Evolutionary conservation across 306 rosid species (phyloP).

Genomic region (Quercus ilex): DNA sequence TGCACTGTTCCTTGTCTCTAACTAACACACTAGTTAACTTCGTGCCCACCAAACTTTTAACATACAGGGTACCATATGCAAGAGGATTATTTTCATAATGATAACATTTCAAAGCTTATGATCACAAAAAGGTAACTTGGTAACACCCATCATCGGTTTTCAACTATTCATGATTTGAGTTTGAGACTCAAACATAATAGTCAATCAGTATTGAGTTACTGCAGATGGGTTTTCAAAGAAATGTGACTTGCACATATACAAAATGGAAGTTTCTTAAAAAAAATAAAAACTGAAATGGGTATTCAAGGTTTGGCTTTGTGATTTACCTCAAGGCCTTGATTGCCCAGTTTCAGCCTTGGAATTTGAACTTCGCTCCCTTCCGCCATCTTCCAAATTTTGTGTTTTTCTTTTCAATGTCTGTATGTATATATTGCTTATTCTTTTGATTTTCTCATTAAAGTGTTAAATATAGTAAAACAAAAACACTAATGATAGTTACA

Average conservation of each 20-base stretch:
- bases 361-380: background rate
- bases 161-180: background rate
- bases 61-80: no score
- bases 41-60: no score
- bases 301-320: background rate
- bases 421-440: no score
- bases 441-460: no score
- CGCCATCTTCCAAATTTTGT: conserved; percentile 6
- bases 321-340: conserved; percentile 24
- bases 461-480: no score
- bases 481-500: no score
- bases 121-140: background rate
- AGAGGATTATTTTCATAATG: no score
- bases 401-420: background rate
- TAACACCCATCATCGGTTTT: background rate
- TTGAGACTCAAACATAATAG: background rate
- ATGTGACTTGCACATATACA: background rate
- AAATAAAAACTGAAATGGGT: background rate
- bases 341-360: conserved; percentile 28
- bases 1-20: no score
- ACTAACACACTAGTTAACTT: no score
- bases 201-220: background rate
- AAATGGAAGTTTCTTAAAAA: background rate
- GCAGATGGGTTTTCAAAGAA: background rate
- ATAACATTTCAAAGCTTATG: no score